A percentile compares a stretch with the other conserved stretches of the same genome.
Conservation (phyloP, 257 asterid genomes). For the Solanum rostratum region DNA sequence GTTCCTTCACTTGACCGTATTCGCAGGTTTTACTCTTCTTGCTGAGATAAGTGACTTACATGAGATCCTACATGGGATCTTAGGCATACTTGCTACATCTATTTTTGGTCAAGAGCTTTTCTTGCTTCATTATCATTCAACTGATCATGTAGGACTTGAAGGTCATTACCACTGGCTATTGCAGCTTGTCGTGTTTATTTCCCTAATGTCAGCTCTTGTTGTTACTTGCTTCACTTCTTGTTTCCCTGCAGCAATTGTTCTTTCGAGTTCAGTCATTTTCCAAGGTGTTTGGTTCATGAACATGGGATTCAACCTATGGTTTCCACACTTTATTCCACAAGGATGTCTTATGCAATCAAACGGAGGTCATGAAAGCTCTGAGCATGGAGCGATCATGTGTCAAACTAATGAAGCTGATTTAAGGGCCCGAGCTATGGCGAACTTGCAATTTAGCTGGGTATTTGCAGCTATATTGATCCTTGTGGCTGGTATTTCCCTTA, state of each 20-base stretch:
- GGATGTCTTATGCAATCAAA: constrained; percentile 32
- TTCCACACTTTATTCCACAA: constrained; percentile 33
- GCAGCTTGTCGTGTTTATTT: constrained; percentile 53
- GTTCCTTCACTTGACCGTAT: constrained; percentile 51
- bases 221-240: constrained; percentile 35
- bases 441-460: constrained; percentile 81
- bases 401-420: constrained; percentile 29
- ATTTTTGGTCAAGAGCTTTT: constrained; percentile 68
- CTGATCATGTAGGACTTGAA: constrained; percentile 69
- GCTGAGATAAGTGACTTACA: constrained; percentile 32
- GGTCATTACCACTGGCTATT: constrained; percentile 88
- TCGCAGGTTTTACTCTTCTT: constrained; percentile 44
- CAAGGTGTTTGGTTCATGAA: constrained; percentile 82
- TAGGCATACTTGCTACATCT: constrained; percentile 54
- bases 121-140: constrained; percentile 72
- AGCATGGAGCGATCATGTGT: constrained; percentile 49
- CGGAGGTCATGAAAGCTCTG: not conserved
- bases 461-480: constrained; percentile 38
- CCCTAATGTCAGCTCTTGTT: constrained; percentile 40
- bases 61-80: constrained; percentile 25
- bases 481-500: constrained; percentile 21
- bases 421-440: constrained; percentile 70
- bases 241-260: constrained; percentile 54
- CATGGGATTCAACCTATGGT: constrained; percentile 75
- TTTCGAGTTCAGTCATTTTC: constrained; percentile 46